These are phyloP conservation scores for Botrytis galanthina DNA, from an alignment of 2,329 filamentous ascomycete species.

Conservation along the genomic window DNA sequence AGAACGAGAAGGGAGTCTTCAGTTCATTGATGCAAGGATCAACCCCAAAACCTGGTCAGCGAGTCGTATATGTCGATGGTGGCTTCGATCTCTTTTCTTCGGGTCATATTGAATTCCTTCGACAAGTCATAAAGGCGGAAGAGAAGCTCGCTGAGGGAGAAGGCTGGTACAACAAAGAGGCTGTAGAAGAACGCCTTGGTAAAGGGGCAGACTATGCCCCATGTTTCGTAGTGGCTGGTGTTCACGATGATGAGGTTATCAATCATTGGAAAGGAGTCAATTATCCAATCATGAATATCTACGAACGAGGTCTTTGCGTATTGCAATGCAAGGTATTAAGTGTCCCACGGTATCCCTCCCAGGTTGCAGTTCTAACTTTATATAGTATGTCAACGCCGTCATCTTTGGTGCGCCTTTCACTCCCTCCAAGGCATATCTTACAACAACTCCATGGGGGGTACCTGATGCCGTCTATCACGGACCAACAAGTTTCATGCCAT, in stretches of 20 bases:
- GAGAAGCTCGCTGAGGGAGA: conserved; percentile 62
- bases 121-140: conserved; percentile 71
- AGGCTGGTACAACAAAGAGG: conserved; percentile 72
- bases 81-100: conserved; percentile 97
- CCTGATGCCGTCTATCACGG: conserved; percentile 90
- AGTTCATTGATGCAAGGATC: conserved; percentile 67
- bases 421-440: conserved; percentile 76
- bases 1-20: conserved; percentile 64
- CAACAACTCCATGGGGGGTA: conserved; percentile 67
- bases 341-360: neutral
- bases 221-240: conserved; percentile 84
- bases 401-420: conserved; percentile 89
- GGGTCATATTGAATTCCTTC: conserved; percentile 93
- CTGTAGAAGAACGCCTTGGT: conserved; percentile 59
- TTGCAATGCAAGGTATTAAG: conserved; percentile 79
- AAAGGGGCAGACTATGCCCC: conserved; percentile 73
- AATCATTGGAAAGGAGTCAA: conserved; percentile 97
- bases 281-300: conserved; percentile 99
- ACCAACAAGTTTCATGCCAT: conserved; percentile 72
- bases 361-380: conserved; percentile 13
- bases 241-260: conserved; percentile 93
- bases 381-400: conserved; percentile 79
- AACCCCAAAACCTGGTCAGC: conserved; percentile 72
- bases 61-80: conserved; percentile 91
- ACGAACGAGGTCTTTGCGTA: conserved; percentile 91